Percentiles rank a stretch among this genome's conserved stretches.
Conservation (phyloP, 306 rosid species). For the Ammopiptanthus mongolicus region DNA sequence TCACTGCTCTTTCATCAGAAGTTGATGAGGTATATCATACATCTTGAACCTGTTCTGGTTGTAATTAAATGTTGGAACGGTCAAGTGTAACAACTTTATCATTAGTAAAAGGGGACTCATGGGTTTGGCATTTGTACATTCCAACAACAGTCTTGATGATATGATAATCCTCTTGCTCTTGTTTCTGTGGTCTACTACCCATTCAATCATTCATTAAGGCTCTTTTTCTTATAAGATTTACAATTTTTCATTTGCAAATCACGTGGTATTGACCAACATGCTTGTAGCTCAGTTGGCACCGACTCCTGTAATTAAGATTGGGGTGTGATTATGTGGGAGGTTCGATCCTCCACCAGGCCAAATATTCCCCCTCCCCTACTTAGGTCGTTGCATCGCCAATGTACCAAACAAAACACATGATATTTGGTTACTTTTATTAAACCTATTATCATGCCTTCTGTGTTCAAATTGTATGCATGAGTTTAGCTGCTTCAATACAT, state of each 20-base stretch:
- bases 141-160: neutral
- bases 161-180: neutral
- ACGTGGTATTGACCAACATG: neutral
- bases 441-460: neutral
- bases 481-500: constrained; percentile 1
- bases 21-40: constrained; percentile 67
- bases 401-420: neutral
- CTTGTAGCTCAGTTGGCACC: neutral
- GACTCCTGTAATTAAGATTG: neutral
- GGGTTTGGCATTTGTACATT: neutral
- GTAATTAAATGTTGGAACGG: neutral
- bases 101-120: neutral
- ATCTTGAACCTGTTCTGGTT: constrained; percentile 15
- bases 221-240: neutral
- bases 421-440: constrained; percentile 9
- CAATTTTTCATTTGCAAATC: neutral
- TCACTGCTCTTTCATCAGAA: constrained; percentile 60
- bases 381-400: neutral
- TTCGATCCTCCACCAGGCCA: neutral
- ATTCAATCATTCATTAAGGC: neutral
- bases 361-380: neutral
- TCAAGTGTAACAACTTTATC: neutral
- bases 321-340: neutral
- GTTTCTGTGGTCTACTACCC: neutral
- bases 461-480: neutral